Evolutionary conservation across 495 filamentous ascomycete species (phyloP).

Genomic region (Penicillium turbatum): DNA sequence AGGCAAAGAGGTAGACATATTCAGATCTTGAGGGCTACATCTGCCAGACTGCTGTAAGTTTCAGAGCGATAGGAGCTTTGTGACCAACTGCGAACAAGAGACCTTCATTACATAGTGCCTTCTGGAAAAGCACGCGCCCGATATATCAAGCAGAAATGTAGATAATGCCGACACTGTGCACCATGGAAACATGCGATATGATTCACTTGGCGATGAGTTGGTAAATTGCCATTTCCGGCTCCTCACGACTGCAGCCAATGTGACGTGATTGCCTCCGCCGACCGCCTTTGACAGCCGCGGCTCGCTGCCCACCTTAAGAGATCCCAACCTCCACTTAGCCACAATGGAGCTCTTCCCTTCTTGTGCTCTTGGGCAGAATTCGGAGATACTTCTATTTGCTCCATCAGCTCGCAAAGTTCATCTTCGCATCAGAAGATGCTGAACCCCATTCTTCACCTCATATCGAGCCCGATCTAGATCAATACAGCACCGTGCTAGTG

Average conservation of each 20-base stretch:
- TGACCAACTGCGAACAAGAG: no score
- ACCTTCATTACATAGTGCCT: no score
- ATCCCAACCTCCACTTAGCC: slow-evolving; percentile 4
- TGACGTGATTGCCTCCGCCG: slow-evolving; percentile 2
- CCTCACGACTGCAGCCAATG: not conserved
- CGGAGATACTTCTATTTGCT: not conserved
- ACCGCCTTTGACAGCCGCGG: slow-evolving; percentile 13
- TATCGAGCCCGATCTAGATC: not conserved
- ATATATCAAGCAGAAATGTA: no score
- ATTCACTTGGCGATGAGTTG: not conserved
- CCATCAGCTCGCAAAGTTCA: not conserved
- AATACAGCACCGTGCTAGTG: not conserved
- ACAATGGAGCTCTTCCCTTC: not conserved
- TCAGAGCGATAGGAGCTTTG: no score
- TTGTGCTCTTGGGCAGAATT: not conserved
- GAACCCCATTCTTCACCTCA: not conserved
- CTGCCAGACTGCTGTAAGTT: no score
- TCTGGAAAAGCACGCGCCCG: no score
- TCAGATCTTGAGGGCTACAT: no score
- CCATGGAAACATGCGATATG: no score
- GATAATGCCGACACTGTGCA: no score
- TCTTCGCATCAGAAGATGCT: slow-evolving; percentile 6
- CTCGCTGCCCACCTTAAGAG: slow-evolving; percentile 3
- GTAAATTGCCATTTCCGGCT: not conserved
- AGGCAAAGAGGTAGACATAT: no score